Conservation (phyloP, 1,284 basidiomycete genomes). For the Trichosporon sp. region DNA sequence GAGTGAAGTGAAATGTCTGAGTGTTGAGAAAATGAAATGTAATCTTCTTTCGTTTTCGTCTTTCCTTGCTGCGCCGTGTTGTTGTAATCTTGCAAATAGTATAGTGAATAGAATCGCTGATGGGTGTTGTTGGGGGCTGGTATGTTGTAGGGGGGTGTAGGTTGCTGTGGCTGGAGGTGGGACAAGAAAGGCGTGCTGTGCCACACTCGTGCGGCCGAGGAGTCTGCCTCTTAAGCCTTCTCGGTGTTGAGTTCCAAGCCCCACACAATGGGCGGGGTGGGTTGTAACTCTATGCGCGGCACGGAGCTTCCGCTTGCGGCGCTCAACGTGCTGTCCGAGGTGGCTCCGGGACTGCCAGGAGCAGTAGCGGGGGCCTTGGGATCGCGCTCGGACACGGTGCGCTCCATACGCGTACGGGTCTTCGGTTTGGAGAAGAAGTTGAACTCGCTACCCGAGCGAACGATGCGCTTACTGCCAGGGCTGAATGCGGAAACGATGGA, state of each 20-base stretch:
- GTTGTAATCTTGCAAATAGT: neutral
- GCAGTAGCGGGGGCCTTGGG: neutral
- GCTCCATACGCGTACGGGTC: neutral
- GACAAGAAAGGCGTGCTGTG: neutral
- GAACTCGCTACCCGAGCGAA: slow-evolving; percentile 7
- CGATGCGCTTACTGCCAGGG: slow-evolving; percentile 12
- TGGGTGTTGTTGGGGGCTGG: neutral
- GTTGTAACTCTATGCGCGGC: slow-evolving; percentile 27
- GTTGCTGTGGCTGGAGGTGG: neutral
- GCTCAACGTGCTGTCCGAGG: neutral
- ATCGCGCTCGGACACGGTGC: neutral
- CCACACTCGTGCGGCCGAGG: neutral
- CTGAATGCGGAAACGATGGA: slow-evolving; percentile 8
- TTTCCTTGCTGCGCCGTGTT: neutral
- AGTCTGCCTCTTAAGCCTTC: neutral
- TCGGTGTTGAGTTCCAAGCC: slow-evolving; percentile 7
- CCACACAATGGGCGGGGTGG: slow-evolving; percentile 29
- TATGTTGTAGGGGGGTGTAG: neutral
- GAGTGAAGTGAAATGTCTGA: neutral
- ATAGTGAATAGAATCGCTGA: neutral
- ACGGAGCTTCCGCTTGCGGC: neutral
- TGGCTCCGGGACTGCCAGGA: neutral
- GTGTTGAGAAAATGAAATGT: neutral
- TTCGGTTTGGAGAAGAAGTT: slow-evolving; percentile 14
- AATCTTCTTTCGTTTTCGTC: neutral